phyloP scores from a whole-genome alignment of 495 filamentous ascomycete genomes.

The Podospora tetraspora region DNA sequence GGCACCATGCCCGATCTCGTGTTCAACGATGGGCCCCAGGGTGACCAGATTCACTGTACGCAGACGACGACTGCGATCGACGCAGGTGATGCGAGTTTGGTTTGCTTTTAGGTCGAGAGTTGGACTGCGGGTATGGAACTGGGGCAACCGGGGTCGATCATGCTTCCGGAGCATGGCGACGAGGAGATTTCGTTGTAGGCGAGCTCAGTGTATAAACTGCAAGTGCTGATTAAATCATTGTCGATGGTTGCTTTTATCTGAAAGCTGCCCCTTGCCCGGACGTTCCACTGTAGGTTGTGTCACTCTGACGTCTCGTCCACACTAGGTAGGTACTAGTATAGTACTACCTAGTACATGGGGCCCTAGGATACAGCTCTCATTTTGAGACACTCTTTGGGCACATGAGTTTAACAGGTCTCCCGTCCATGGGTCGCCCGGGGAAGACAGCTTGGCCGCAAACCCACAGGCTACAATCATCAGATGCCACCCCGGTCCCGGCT shows the following conservation, averaged over 20 bases:
- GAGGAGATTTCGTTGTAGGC: background rate
- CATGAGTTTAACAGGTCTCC: too few relatives aligned
- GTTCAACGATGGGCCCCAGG: background rate
- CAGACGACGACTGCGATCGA: background rate
- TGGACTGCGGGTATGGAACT: background rate
- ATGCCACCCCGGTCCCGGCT: background rate
- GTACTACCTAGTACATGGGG: too few relatives aligned
- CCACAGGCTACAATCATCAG: background rate
- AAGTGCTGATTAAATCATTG: too few relatives aligned
- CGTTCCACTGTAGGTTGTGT: too few relatives aligned
- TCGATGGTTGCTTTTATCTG: too few relatives aligned
- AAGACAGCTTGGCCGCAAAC: too few relatives aligned
- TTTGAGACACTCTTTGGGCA: too few relatives aligned
- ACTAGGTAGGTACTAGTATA: too few relatives aligned
- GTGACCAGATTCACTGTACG: background rate
- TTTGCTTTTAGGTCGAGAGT: background rate
- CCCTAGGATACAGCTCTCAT: too few relatives aligned
- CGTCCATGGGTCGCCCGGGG: too few relatives aligned
- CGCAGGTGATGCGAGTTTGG: background rate
- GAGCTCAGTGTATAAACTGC: background rate
- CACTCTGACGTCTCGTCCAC: too few relatives aligned
- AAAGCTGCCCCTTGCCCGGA: too few relatives aligned
- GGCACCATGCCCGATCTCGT: background rate
- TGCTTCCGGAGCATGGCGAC: background rate
- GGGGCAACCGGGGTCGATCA: background rate